Evolutionary conservation across 441 rosid species (phyloP), one percentile per base, ranked within the genome.

Genomic region (Adansonia rubrostipa): DNA sequence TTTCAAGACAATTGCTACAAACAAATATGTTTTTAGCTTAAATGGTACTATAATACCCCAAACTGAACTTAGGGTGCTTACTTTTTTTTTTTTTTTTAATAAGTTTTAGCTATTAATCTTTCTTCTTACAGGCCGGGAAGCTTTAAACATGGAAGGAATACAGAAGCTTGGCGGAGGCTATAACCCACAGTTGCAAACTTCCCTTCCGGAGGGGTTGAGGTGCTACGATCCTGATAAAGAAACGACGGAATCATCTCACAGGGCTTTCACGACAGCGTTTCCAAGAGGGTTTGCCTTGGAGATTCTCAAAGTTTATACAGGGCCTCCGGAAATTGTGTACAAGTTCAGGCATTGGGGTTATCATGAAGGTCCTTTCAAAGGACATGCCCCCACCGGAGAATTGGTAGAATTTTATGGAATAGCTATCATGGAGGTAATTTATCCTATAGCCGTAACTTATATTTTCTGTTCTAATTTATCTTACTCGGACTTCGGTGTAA

Each of bases 291-390:
- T 91, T 56, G 92, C 94, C 42, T 20, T 91, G 70, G 94, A 91
- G 78, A 71, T 91, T 71, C 78, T 89, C 63, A 82, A 86, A 4
- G 92, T 91, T 40, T 89, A 89, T 74, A 82, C 89, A 2, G 92
- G 94, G 0, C 91, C 92, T 3, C 92, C 91, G 0, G 75, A 48
- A 54, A 88, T 91, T 17, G 84, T 81, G 1, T 91, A 81, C 88
- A 89, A 89, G 87, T 91, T 91, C 85, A 85, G 94, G 82, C 94
- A 91, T 81, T 91, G 92, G 91, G 94, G 87, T 33, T 84, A 81
- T 54, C 88, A 79, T 89, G 92, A 89, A 78, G 94, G 94, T 63
- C 92, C 92, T 71, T 91, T 88, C 85, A 91, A 89, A 78, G 90
- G 88, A 28, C 33, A 28, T 28, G 33, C 33, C 33, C 33, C 33